phyloP scores from a whole-genome alignment of 257 asterid species.

The Ilex aquifolium region DNA sequence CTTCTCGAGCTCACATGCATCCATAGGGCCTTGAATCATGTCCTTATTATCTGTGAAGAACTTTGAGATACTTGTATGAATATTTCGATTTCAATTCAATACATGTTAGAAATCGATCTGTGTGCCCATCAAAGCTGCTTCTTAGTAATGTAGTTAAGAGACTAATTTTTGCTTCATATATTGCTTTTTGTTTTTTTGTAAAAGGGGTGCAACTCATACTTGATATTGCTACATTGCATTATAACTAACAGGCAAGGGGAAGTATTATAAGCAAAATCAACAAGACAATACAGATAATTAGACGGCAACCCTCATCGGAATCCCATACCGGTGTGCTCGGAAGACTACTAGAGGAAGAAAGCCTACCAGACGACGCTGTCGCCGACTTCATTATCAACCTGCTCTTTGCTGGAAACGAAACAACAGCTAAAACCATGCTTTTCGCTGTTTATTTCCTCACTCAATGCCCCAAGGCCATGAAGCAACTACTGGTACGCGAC shows the following conservation, averaged over 20 bases:
- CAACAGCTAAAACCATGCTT: slow-evolving; percentile 90
- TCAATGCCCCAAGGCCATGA: slow-evolving; percentile 73
- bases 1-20: too few species aligned
- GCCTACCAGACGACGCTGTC: slow-evolving; percentile 70
- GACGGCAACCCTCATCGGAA: slow-evolving; percentile 30
- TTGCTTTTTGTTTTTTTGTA: too few species aligned
- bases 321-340: slow-evolving; percentile 56
- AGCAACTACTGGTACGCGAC: slow-evolving; percentile 56
- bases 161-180: too few species aligned
- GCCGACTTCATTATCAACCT: slow-evolving; percentile 87
- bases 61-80: too few species aligned
- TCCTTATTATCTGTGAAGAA: too few species aligned
- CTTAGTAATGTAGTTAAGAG: too few species aligned
- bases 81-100: too few species aligned
- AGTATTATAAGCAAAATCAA: slow-evolving; percentile 64
- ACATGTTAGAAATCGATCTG: too few species aligned
- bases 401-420: slow-evolving; percentile 92
- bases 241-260: slow-evolving; percentile 58
- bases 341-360: slow-evolving; percentile 73
- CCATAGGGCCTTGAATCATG: too few species aligned
- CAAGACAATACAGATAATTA: slow-evolving; percentile 44
- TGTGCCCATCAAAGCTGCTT: too few species aligned
- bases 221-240: neutral
- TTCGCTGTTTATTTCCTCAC: slow-evolving; percentile 79
- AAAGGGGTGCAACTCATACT: too few species aligned